phyloP scores from a whole-genome alignment of 495 filamentous ascomycete species.

The Penicillium waksmanii region DNA sequence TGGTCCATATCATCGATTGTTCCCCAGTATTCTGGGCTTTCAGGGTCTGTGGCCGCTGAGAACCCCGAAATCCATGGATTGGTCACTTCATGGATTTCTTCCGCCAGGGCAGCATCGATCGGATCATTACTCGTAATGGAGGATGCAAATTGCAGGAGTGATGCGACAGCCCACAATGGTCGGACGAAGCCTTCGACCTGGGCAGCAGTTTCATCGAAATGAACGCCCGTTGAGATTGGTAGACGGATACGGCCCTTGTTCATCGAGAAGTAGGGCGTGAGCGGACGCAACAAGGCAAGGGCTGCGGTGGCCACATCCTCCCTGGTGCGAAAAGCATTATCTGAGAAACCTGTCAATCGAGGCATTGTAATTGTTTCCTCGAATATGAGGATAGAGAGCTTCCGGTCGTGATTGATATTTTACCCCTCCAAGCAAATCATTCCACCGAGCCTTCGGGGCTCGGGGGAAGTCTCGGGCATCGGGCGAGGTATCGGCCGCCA shows the following conservation, averaged over 20 bases:
- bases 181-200: constrained; percentile 30
- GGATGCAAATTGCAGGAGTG: constrained; percentile 9
- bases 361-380: constrained; percentile 10
- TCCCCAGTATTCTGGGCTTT: constrained; percentile 31
- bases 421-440: not conserved
- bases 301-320: constrained; percentile 22
- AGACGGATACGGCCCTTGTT: constrained; percentile 21
- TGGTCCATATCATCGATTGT: constrained; percentile 23
- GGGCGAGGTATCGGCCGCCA: constrained; percentile 9
- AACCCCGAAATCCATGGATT: constrained; percentile 28
- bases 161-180: constrained; percentile 25
- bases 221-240: constrained; percentile 18
- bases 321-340: constrained; percentile 16
- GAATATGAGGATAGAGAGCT: not conserved
- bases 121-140: not conserved
- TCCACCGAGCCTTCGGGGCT: not conserved
- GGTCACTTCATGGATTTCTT: constrained; percentile 6
- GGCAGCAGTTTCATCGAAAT: constrained; percentile 27
- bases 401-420: not conserved
- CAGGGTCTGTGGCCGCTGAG: constrained; percentile 19
- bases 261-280: constrained; percentile 20
- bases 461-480: constrained; percentile 15
- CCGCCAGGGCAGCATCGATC: not conserved
- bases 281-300: constrained; percentile 14
- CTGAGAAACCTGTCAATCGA: constrained; percentile 12